Conservation (phyloP, 2,329 filamentous ascomycete species). For the Pseudogymnoascus sp. region DNA sequence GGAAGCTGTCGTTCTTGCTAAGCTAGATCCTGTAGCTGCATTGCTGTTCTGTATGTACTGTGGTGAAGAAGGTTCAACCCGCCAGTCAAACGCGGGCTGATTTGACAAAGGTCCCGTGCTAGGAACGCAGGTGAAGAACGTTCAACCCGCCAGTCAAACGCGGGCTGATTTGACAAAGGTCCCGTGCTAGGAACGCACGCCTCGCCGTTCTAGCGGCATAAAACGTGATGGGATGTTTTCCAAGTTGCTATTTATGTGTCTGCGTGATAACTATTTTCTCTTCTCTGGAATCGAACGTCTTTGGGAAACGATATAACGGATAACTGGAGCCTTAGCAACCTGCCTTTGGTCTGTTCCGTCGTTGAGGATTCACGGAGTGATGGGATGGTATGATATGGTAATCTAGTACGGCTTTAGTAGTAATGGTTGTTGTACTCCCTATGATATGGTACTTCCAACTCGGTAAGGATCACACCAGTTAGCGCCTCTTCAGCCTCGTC, state of each 20-base stretch:
- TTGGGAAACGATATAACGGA: not conserved
- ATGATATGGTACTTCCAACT: not conserved
- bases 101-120: conserved; percentile 1
- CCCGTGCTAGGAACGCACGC: not conserved
- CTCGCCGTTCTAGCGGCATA: not conserved
- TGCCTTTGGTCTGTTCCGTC: not conserved
- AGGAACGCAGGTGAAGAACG: not conserved
- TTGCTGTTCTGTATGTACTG: not conserved
- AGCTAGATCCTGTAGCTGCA: not conserved
- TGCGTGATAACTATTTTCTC: not conserved
- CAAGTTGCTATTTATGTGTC: not conserved
- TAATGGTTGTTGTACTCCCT: not conserved
- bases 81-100: not conserved
- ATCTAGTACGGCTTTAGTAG: not conserved
- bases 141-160: not conserved
- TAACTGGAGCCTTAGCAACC: not conserved
- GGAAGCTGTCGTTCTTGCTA: not conserved
- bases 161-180: not conserved
- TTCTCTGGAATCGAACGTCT: not conserved
- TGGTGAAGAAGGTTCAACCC: not conserved
- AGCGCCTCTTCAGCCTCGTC: conserved; percentile 5
- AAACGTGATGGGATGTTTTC: not conserved
- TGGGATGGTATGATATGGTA: not conserved
- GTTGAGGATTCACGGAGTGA: not conserved
- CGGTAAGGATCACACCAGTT: not conserved